Percentiles rank a stretch among this genome's conserved stretches.
Conservation (phyloP, 805 yeast species). For the Schwanniomyces sp. region DNA sequence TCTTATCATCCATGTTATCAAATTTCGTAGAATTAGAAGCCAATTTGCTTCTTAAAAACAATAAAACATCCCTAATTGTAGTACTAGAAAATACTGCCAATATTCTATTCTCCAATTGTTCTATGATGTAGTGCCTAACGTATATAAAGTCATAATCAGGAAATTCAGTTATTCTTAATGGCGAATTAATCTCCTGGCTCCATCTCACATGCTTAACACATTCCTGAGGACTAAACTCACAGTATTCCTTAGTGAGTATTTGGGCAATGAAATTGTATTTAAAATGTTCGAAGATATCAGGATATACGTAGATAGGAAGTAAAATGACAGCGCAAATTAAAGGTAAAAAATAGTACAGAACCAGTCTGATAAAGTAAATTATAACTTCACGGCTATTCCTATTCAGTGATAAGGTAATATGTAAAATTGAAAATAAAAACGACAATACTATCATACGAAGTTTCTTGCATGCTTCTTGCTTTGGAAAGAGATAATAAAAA, state of each 20-base stretch:
- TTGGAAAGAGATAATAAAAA: too few relatives aligned
- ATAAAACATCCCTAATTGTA: background rate
- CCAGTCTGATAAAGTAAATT: background rate
- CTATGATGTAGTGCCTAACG: constrained; percentile 11
- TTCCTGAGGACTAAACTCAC: constrained; percentile 12
- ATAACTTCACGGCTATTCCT: background rate
- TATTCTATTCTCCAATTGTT: constrained; percentile 6
- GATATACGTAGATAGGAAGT: constrained; percentile 12
- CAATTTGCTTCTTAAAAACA: background rate
- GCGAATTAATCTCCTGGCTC: constrained; percentile 2
- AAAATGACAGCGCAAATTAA: background rate
- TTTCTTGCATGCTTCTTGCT: too few relatives aligned
- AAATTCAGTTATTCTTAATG: constrained; percentile 10
- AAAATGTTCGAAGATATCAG: constrained; percentile 11
- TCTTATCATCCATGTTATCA: background rate
- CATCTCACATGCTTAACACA: constrained; percentile 7
- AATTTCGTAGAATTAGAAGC: background rate
- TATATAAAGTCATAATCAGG: constrained; percentile 15
- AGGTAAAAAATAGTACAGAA: background rate
- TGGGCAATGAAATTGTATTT: constrained; percentile 11
- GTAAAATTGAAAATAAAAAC: background rate
- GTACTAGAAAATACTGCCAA: background rate
- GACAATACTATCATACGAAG: background rate
- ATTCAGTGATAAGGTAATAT: background rate
- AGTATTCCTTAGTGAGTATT: constrained; percentile 12